A percentile compares a stretch with the other conserved stretches of the same genome.
Evolutionary conservation across 2,329 filamentous ascomycete genomes (phyloP).

Genomic region (Claviceps pazoutovae): DNA sequence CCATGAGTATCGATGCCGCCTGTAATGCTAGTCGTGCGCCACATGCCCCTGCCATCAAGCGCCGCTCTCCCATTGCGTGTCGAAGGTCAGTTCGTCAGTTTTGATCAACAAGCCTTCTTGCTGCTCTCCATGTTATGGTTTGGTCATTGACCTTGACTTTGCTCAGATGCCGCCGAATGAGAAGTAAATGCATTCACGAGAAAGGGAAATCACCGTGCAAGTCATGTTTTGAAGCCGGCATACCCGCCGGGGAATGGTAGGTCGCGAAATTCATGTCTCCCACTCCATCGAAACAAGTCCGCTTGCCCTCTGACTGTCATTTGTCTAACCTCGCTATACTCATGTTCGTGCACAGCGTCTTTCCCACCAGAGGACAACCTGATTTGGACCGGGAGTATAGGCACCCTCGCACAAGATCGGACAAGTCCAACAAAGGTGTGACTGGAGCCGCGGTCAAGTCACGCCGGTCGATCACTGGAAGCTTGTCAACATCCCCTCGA

Average conservation of each 20-base stretch:
- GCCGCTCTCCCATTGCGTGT: slow-evolving; percentile 38
- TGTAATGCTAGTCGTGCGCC: slow-evolving; percentile 1
- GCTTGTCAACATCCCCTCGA: slow-evolving; percentile 11
- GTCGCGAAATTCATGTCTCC: not conserved
- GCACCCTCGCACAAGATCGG: slow-evolving; percentile 36
- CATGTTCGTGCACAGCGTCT: slow-evolving; percentile 25
- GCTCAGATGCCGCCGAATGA: slow-evolving; percentile 38
- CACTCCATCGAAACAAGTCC: not conserved
- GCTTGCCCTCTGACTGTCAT: not conserved
- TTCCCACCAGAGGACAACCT: slow-evolving; percentile 37
- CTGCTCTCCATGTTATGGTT: not conserved
- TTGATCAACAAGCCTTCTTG: no score
- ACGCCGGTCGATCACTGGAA: slow-evolving; percentile 20
- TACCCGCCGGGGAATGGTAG: slow-evolving; percentile 36
- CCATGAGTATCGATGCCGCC: not conserved
- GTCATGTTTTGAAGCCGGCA: slow-evolving; percentile 35
- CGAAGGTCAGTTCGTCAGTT: slow-evolving; percentile 26
- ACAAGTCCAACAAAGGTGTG: slow-evolving; percentile 27
- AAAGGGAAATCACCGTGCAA: slow-evolving; percentile 35
- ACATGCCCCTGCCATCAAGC: slow-evolving; percentile 23
- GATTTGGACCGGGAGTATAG: slow-evolving; percentile 42
- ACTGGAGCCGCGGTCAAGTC: slow-evolving; percentile 24
- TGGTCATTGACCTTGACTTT: not conserved
- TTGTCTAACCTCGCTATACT: not conserved
- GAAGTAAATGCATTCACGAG: slow-evolving; percentile 41